Conservation (phyloP, 108 stramenopile species). For the Cyclotella cryptica region DNA sequence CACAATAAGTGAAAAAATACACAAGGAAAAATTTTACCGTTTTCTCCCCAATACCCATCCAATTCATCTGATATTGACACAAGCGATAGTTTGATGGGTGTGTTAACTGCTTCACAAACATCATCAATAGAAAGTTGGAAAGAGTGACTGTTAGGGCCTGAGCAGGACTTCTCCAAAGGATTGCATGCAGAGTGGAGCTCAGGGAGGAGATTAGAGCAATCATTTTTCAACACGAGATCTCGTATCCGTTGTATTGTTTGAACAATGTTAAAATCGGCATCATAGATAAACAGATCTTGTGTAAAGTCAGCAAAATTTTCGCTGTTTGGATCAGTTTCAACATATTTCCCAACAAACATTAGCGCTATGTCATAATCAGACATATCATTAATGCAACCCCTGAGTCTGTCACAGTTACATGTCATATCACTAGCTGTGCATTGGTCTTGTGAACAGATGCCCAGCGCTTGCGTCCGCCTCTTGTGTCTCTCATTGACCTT, state of each 20-base stretch:
- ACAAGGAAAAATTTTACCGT: not conserved
- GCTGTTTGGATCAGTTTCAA: not conserved
- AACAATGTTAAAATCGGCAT: not conserved
- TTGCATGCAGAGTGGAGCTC: not conserved
- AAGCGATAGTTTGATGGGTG: not conserved
- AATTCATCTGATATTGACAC: not conserved
- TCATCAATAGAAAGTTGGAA: not conserved
- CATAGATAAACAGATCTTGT: not conserved
- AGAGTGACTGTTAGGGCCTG: not conserved
- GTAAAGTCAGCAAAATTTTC: not conserved
- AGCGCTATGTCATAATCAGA: not conserved
- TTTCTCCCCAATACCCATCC: not conserved
- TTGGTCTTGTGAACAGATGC: not conserved
- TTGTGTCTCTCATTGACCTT: not conserved
- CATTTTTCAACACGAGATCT: not conserved
- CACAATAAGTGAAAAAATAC: not conserved
- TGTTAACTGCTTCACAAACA: not conserved
- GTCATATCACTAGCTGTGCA: not conserved
- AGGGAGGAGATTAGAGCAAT: not conserved
- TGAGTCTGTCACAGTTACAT: not conserved
- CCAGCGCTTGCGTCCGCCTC: not conserved
- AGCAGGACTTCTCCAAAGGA: not conserved
- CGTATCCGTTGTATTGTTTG: not conserved
- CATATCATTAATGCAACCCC: not conserved
- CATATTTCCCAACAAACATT: not conserved